Percentiles rank a stretch among this genome's conserved stretches.
Evolutionary conservation across 768 basidiomycete genomes (phyloP).

Genomic region (Phylloporus rhodoxanthus): DNA sequence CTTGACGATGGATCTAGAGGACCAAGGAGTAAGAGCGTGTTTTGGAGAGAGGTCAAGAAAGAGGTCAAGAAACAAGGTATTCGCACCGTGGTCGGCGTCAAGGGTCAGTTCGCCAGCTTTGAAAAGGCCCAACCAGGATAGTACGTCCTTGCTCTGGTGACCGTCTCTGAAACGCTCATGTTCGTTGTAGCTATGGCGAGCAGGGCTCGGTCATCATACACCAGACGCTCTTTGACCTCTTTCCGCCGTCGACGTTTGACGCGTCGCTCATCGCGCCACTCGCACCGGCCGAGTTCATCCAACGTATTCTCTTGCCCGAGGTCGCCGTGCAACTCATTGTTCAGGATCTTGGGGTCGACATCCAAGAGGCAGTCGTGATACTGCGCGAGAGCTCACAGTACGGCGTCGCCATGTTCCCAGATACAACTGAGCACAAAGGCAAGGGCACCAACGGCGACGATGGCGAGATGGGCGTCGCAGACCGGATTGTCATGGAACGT

Average conservation of each 20-base stretch:
- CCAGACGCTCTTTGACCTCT: conserved; percentile 68
- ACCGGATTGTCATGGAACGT: conserved; percentile 41
- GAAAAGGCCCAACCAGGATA: conserved; percentile 85
- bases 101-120: conserved; percentile 73
- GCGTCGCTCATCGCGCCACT: conserved; percentile 56
- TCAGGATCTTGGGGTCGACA: conserved; percentile 55
- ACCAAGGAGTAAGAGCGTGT: conserved; percentile 43
- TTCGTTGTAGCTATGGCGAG: conserved; percentile 68
- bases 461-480: conserved; percentile 28
- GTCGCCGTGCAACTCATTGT: conserved; percentile 76
- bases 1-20: conserved; percentile 7
- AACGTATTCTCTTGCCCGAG: conserved; percentile 87
- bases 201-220: conserved; percentile 77
- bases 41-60: conserved; percentile 63
- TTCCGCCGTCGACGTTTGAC: conserved; percentile 57
- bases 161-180: neutral
- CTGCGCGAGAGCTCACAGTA: conserved; percentile 75
- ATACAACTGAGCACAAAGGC: conserved; percentile 27
- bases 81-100: conserved; percentile 59
- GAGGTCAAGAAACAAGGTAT: conserved; percentile 63
- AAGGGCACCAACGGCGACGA: conserved; percentile 35
- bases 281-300: conserved; percentile 68
- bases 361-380: conserved; percentile 48
- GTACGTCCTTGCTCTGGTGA: conserved; percentile 42
- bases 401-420: conserved; percentile 81